Evolutionary conservation across 163 green algal genomes (phyloP).

Genomic region (Chlamydomonas reinhardtii): DNA sequence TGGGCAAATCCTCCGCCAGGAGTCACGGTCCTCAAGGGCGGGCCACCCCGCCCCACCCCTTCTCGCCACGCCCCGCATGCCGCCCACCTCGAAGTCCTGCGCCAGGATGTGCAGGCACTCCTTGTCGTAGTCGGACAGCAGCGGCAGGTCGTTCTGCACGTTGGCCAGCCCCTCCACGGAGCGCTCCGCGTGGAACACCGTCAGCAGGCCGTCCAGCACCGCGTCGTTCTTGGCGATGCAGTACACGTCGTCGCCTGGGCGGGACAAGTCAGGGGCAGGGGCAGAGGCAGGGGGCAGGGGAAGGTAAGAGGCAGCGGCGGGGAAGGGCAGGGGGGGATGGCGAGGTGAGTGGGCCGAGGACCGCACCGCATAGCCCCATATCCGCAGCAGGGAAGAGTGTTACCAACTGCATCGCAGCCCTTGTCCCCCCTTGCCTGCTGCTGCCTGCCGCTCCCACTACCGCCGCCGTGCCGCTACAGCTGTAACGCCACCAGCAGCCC

Average conservation of each 20-base stretch:
- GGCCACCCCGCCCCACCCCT: too few relatives aligned
- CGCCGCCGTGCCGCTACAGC: too few relatives aligned
- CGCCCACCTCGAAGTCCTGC: conserved; percentile 51
- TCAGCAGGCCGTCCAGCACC: conserved; percentile 88
- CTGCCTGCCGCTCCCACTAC: too few relatives aligned
- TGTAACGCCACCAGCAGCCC: too few relatives aligned
- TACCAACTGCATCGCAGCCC: too few relatives aligned
- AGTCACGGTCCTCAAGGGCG: too few relatives aligned
- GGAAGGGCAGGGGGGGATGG: neutral
- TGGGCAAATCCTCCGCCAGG: too few relatives aligned
- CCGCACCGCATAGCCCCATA: too few relatives aligned
- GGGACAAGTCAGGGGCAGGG: neutral
- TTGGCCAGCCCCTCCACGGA: conserved; percentile 67
- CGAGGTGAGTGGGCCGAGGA: too few relatives aligned
- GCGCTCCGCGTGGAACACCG: conserved; percentile 91
- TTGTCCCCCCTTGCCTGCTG: too few relatives aligned
- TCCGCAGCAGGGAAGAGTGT: too few relatives aligned
- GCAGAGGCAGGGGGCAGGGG: neutral
- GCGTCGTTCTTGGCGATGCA: conserved; percentile 83
- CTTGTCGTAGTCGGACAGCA: conserved; percentile 86
- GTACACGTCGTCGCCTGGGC: conserved; percentile 70
- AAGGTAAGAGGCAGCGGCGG: too few relatives aligned
- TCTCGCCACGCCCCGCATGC: conserved; percentile 4
- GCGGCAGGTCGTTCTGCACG: conserved; percentile 79
- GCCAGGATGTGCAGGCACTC: conserved; percentile 62